Evolutionary conservation across 805 yeast genomes (phyloP), one percentile per base, ranked within the genome.

Genomic region (Myxozyma geophila): DNA sequence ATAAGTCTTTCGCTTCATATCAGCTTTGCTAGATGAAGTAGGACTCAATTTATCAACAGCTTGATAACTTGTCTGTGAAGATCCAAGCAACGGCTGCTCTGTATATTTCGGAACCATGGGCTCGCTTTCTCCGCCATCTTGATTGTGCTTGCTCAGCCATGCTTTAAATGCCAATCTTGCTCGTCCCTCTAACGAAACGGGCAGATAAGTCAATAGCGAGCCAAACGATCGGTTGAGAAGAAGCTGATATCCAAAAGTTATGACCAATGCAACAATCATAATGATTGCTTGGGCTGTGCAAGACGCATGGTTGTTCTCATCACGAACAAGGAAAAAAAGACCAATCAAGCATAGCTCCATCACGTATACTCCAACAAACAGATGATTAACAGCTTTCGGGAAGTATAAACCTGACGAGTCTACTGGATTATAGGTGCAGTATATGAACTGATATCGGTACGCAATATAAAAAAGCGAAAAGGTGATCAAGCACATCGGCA

Each of bases 311-410:
- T 80, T 85, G 6, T 76, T 58, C n/a, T 77, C 76, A 70, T 86
- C 81, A 59, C 80, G 78, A 66, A 87, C 87, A 15, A 89, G 74
- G 48, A 89, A 82, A 69, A 90, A 87, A 9, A 90, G 76, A 0
- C 97, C 98, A 48, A 89, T 81, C 70, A 92, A 75, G 66, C 92
- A 88, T 43, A 87, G 78, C 71, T 92, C 96, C 71, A 90, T 79
- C 70, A 92, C 89, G 73, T 92, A 92, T 1, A 92, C 76, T 0
- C 98, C 98, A 0, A 89, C 80, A 71, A 88, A 90, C 50, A 92
- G 74, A 62, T 90, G 96, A 62, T 88, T 80, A 19, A 92, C 75
- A 0, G 96, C 96, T 1, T 79, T 79, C 0, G 95, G 89, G 73
- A 89, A 92, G 51, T 88, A 78, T 62, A 78, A 80, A 0, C 97